These are phyloP conservation scores for Penicillium paradoxum DNA, from an alignment of 495 filamentous ascomycete species.

Conservation along the genomic window DNA sequence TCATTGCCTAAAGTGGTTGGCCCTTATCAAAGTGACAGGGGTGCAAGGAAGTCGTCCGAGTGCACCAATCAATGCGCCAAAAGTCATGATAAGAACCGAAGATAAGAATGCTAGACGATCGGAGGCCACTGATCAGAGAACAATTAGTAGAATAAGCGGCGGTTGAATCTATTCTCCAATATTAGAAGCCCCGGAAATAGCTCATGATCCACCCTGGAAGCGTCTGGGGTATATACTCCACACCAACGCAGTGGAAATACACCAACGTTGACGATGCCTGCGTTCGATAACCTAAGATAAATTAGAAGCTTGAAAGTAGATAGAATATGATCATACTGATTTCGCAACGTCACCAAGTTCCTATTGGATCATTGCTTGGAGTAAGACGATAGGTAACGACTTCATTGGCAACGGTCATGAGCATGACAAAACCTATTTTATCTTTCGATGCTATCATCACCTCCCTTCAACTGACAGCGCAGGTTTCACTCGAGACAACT, in stretches of 20 bases:
- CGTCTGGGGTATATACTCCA: too few relatives aligned
- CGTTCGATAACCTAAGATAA: too few relatives aligned
- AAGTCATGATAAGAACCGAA: neutral
- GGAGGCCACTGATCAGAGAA: too few relatives aligned
- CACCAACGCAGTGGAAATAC: neutral
- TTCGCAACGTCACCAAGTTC: neutral
- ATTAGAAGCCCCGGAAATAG: too few relatives aligned
- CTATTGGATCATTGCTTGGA: neutral
- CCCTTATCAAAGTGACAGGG: neutral
- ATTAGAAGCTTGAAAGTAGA: too few relatives aligned
- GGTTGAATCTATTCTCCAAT: too few relatives aligned
- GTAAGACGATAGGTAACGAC: neutral
- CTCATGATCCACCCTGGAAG: too few relatives aligned
- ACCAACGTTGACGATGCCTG: neutral
- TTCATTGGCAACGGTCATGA: constrained; percentile 2
- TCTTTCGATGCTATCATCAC: neutral
- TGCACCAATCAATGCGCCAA: neutral
- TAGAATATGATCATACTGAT: too few relatives aligned
- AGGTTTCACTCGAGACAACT: constrained; percentile 1
- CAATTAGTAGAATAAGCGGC: too few relatives aligned
- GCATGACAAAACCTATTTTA: neutral
- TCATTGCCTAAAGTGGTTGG: neutral
- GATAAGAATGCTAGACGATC: too few relatives aligned
- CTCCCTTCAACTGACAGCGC: neutral
- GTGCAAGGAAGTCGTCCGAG: neutral